phyloP scores from a whole-genome alignment of 768 basidiomycete genomes.

The Rhizopogon vulgaris region DNA sequence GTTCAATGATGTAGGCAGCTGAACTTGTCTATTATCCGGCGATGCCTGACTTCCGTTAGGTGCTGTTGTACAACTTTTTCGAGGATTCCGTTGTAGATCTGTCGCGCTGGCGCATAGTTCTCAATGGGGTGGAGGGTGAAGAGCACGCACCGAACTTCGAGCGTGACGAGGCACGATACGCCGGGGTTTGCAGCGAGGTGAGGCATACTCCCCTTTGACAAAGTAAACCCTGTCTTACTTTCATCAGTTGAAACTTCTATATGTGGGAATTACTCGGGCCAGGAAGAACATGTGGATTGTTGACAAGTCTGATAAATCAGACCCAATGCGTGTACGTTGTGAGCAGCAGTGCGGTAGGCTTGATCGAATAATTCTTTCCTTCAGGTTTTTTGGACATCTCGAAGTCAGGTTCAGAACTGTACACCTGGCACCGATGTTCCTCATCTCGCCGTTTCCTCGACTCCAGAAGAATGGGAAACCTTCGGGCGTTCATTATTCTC shows the following conservation, averaged over 20 bases:
- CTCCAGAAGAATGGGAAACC: slow-evolving; percentile 39
- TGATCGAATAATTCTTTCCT: background rate
- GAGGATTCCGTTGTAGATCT: slow-evolving; percentile 48
- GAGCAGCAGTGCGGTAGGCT: background rate
- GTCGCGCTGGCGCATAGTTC: slow-evolving; percentile 55
- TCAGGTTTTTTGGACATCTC: slow-evolving; percentile 48
- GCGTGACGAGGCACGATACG: slow-evolving; percentile 40
- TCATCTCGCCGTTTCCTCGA: slow-evolving; percentile 48
- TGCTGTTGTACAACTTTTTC: slow-evolving; percentile 72
- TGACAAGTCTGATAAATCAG: slow-evolving; percentile 50
- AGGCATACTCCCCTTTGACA: slow-evolving; percentile 1
- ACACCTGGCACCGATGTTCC: slow-evolving; percentile 44
- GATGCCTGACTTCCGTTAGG: slow-evolving; percentile 31
- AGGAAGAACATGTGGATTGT: slow-evolving; percentile 67
- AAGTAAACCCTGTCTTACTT: background rate
- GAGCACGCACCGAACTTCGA: slow-evolving; percentile 38
- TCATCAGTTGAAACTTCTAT: slow-evolving; percentile 55
- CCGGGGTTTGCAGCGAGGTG: slow-evolving; percentile 55
- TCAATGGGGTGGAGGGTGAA: slow-evolving; percentile 33
- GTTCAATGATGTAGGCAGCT: slow-evolving; percentile 13
- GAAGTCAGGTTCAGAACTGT: slow-evolving; percentile 41
- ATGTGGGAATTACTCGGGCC: slow-evolving; percentile 68
- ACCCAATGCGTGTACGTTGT: slow-evolving; percentile 49
- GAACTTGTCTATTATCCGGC: too few relatives aligned
- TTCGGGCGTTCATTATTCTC: slow-evolving; percentile 35